Evolutionary conservation across 2,329 filamentous ascomycete species (phyloP).

Genomic region (Apiospora rasikravindrae): DNA sequence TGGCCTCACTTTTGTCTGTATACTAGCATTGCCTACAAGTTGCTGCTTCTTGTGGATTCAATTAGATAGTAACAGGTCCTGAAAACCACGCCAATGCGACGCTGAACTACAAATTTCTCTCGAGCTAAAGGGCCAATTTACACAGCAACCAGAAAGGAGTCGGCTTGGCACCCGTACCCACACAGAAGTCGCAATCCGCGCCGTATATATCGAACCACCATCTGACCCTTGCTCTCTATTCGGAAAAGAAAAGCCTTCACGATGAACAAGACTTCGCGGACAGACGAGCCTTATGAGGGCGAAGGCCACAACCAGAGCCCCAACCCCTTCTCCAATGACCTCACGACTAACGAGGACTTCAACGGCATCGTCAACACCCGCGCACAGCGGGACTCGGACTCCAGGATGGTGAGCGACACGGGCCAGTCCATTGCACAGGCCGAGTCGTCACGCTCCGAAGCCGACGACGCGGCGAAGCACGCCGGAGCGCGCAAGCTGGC

Average conservation of each 20-base stretch:
- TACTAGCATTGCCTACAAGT: background rate
- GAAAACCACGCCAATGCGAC: constrained; percentile 6
- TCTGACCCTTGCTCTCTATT: background rate
- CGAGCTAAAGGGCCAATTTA: background rate
- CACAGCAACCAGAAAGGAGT: constrained; percentile 5
- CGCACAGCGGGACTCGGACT: constrained; percentile 32
- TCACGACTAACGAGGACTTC: constrained; percentile 62
- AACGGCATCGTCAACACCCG: constrained; percentile 56
- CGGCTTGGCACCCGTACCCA: background rate
- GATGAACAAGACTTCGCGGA: constrained; percentile 43
- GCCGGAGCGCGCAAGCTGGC: constrained; percentile 28
- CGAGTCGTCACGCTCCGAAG: constrained; percentile 27
- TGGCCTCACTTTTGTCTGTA: background rate
- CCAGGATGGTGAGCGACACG: constrained; percentile 34
- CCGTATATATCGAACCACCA: constrained; percentile 10
- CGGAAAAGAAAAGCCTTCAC: background rate
- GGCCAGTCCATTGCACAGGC: constrained; percentile 34
- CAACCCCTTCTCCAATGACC: constrained; percentile 56
- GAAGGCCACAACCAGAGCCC: constrained; percentile 60
- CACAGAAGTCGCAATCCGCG: background rate
- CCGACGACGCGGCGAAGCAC: constrained; percentile 23
- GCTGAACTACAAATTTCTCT: background rate
- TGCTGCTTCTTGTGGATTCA: background rate
- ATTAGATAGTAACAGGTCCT: background rate
- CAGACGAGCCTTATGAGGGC: constrained; percentile 44